Evolutionary conservation across 1,284 basidiomycete genomes (phyloP), one percentile per base, ranked within the genome.

Genomic region (Abortiporus biennis): DNA sequence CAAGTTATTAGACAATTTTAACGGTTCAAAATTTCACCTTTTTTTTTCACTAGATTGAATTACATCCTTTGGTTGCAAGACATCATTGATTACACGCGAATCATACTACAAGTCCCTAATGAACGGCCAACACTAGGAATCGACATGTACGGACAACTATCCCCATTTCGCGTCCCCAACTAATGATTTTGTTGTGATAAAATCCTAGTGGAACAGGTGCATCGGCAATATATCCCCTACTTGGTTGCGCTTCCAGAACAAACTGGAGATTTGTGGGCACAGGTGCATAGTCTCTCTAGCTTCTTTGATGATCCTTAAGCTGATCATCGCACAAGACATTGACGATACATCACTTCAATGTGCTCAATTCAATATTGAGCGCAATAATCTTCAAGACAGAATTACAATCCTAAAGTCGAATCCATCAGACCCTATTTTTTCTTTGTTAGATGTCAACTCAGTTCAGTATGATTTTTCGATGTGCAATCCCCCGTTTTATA

Each of bases 401-500:
- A 76, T 92, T 23, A 43, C 52, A 0, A 49, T 91, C 8, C 29
- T 72, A 2, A 63, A 64, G 38, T 64, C 69, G 0, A 55, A 61
- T 0, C 47, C 57, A 0, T 54, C 61, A 0, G 69, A 65, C 1
- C 65, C 65, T 1, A 71, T 91, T 16, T 35, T 51, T 15, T 29
- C 38, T 3, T 6, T 30, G 3, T 4, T 11, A 8, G 12, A 3
- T 15, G 27, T n/a, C n/a, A 17, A 31, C 27, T 25, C 38, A 36
- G 33, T 17, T 13, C 36, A 37, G 20, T n/a, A 6, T 20, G 73
- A 80, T 45, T 89, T 94, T 51, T 80, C 80, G 0, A 91, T 98
- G 80, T 97, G 93, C 64, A 98, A 98, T 57, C 95, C 95, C 0
- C 94, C 94, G 0, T 98, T 98, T 63, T 98, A 95, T 57, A 59